A percentile compares a stretch with the other conserved stretches of the same genome.
These are phyloP conservation scores for Aspergillus sclerotialis DNA, from an alignment of 2,329 filamentous ascomycete species.

Conservation along the genomic window DNA sequence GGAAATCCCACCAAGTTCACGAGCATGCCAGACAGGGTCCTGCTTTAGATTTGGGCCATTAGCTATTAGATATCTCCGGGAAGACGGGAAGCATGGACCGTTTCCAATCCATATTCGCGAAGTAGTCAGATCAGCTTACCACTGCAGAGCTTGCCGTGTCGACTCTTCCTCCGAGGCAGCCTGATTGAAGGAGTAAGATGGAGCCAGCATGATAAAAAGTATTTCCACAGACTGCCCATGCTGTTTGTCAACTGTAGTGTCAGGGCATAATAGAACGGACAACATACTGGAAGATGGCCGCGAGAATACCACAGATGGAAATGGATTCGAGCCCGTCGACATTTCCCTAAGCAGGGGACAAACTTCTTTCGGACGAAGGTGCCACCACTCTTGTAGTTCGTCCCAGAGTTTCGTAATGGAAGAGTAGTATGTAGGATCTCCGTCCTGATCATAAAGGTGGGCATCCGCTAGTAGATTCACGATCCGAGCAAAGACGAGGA, in stretches of 20 bases:
- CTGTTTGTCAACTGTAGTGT: neutral
- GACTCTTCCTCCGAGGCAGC: neutral
- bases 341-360: constrained; percentile 4
- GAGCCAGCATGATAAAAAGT: constrained; percentile 12
- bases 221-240: constrained; percentile 9
- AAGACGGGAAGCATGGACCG: neutral
- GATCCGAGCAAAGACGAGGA: constrained; percentile 7
- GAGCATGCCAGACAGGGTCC: constrained; percentile 6
- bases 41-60: neutral
- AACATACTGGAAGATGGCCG: constrained; percentile 4
- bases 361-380: constrained; percentile 3
- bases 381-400: constrained; percentile 4
- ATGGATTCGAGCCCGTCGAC: neutral
- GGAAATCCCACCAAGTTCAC: constrained; percentile 5
- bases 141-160: too few relatives aligned
- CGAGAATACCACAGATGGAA: constrained; percentile 3
- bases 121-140: too few relatives aligned
- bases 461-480: constrained; percentile 5
- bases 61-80: neutral
- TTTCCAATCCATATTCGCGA: too few relatives aligned
- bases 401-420: constrained; percentile 3
- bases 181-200: constrained; percentile 10
- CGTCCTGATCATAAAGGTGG: neutral
- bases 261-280: neutral
- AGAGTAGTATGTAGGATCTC: too few relatives aligned